These are phyloP conservation scores for Pelargonium fulgidum DNA, from an alignment of 441 rosid genomes.

Conservation along the genomic window DNA sequence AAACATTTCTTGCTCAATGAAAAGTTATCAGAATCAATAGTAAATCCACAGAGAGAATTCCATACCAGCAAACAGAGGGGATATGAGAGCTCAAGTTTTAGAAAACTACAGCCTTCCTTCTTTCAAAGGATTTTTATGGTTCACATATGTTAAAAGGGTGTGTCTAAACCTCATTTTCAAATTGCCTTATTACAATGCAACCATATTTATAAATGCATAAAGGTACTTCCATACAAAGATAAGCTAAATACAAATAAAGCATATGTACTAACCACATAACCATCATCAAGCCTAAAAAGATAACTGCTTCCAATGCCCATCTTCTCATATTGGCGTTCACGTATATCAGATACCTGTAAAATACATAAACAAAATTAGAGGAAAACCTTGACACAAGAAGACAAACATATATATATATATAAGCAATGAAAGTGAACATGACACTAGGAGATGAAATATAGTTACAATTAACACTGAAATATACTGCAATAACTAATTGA, in stretches of 20 bases:
- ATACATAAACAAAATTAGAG: conserved; percentile 19
- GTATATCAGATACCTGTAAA: conserved; percentile 92
- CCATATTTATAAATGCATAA: neutral
- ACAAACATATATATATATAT: neutral
- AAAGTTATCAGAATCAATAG: neutral
- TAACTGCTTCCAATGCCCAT: conserved; percentile 99
- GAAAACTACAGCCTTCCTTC: too few relatives aligned
- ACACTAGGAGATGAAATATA: conserved; percentile 11
- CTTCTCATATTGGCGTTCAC: conserved; percentile 83
- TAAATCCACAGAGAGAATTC: neutral
- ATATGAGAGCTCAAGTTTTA: neutral
- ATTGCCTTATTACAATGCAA: neutral
- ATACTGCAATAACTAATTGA: conserved; percentile 16
- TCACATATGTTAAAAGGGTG: too few relatives aligned
- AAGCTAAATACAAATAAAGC: conserved; percentile 5
- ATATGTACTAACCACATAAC: conserved; percentile 70
- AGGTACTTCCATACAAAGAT: conserved; percentile 2
- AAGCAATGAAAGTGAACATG: conserved; percentile 4
- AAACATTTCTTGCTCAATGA: neutral
- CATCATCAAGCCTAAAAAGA: conserved; percentile 96
- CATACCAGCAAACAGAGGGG: neutral
- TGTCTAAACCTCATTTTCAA: too few relatives aligned
- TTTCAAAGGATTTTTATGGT: too few relatives aligned
- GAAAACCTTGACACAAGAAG: conserved; percentile 16
- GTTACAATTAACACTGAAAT: conserved; percentile 11